Conservation (phyloP, 1,284 basidiomycete species). For the Albatrellus sp. region DNA sequence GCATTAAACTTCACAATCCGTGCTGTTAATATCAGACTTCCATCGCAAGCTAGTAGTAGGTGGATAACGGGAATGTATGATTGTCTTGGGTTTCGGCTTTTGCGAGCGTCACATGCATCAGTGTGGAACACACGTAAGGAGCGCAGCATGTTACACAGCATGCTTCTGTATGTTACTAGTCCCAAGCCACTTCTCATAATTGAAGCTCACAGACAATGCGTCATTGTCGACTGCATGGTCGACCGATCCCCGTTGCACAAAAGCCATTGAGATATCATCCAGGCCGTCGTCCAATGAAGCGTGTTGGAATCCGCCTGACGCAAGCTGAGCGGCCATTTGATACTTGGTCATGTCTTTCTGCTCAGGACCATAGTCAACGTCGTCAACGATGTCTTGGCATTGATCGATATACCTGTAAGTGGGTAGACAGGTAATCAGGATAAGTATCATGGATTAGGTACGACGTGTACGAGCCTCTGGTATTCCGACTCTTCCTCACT, state of each 20-base stretch:
- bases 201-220: neutral
- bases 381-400: conserved; percentile 45
- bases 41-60: too few relatives aligned
- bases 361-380: conserved; percentile 21
- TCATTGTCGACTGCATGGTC: neutral
- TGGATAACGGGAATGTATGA: too few relatives aligned
- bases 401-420: conserved; percentile 56
- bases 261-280: conserved; percentile 1
- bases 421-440: neutral
- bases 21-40: too few relatives aligned
- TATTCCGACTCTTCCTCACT: conserved; percentile 68
- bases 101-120: too few relatives aligned
- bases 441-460: neutral
- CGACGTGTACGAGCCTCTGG: conserved; percentile 40
- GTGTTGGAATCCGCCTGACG: neutral
- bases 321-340: neutral
- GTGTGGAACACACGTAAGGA: too few relatives aligned
- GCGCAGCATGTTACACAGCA: neutral
- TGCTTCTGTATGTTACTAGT: neutral
- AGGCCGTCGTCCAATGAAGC: neutral
- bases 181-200: conserved; percentile 1
- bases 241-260: neutral
- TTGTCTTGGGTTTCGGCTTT: too few relatives aligned
- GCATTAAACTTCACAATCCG: too few relatives aligned
- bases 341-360: conserved; percentile 7